These are phyloP conservation scores for Parathielavia hyrcaniae DNA, from an alignment of 495 filamentous ascomycete genomes.

Conservation along the genomic window DNA sequence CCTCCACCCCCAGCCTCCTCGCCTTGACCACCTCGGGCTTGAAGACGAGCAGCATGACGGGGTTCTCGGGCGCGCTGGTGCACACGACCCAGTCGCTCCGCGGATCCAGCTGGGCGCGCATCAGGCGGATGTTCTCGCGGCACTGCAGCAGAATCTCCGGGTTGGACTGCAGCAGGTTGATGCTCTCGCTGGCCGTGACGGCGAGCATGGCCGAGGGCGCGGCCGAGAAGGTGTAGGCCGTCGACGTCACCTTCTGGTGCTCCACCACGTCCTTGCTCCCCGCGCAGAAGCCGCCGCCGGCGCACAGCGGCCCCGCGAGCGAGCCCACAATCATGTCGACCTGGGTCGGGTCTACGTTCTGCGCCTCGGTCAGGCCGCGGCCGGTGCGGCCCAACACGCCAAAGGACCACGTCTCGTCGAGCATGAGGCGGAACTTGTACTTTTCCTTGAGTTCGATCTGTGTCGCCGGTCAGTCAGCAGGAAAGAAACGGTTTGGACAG, in stretches of 20 bases:
- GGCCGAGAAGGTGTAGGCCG: slow-evolving; percentile 90
- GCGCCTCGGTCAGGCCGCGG: slow-evolving; percentile 85
- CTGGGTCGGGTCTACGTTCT: slow-evolving; percentile 83
- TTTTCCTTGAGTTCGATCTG: slow-evolving; percentile 77
- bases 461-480: slow-evolving; percentile 37
- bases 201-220: slow-evolving; percentile 90
- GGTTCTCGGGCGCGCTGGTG: slow-evolving; percentile 77
- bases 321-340: slow-evolving; percentile 97
- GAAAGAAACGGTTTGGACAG: no score
- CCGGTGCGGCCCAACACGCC: slow-evolving; percentile 88
- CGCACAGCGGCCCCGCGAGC: slow-evolving; percentile 80
- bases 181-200: slow-evolving; percentile 84
- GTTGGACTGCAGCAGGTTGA: slow-evolving; percentile 74
- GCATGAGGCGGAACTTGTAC: slow-evolving; percentile 95
- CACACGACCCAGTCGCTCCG: slow-evolving; percentile 87
- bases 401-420: slow-evolving; percentile 96
- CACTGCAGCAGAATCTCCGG: slow-evolving; percentile 69
- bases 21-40: slow-evolving; percentile 76
- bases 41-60: slow-evolving; percentile 75
- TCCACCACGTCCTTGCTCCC: slow-evolving; percentile 84
- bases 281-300: slow-evolving; percentile 92
- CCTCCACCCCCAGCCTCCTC: slow-evolving; percentile 57
- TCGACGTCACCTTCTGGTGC: slow-evolving; percentile 86
- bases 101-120: slow-evolving; percentile 83
- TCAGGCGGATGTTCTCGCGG: slow-evolving; percentile 71